These are phyloP conservation scores for Sporothrix phasma DNA, from an alignment of 2,329 filamentous ascomycete genomes.

Conservation along the genomic window DNA sequence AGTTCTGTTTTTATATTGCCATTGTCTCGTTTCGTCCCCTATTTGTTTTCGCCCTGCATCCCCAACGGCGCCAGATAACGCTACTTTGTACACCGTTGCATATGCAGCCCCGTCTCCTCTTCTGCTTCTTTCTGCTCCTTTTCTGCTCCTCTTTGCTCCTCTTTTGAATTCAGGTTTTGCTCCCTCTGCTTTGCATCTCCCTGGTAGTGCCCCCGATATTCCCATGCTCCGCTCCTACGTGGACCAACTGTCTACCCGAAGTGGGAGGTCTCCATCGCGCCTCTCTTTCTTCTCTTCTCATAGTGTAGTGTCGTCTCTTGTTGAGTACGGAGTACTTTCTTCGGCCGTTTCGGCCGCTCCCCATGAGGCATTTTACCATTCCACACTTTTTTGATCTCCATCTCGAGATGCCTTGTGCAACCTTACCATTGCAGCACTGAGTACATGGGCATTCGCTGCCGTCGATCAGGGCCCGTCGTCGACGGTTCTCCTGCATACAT, in stretches of 20 bases:
- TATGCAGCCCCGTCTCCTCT: background rate
- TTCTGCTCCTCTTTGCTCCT: background rate
- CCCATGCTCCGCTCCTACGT: conserved; percentile 6
- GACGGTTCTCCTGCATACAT: background rate
- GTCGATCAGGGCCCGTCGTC: background rate
- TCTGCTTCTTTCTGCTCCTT: too few species aligned
- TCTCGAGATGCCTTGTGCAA: background rate
- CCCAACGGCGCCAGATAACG: background rate
- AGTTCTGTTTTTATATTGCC: background rate
- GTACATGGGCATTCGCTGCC: background rate
- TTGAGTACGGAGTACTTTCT: background rate
- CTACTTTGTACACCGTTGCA: background rate
- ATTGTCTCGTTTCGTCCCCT: background rate
- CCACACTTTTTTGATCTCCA: background rate
- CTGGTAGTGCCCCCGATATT: background rate
- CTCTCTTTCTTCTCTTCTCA: background rate
- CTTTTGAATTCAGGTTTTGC: background rate
- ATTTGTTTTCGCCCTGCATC: background rate
- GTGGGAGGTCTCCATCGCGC: background rate
- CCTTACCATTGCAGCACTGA: background rate
- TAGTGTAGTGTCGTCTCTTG: background rate
- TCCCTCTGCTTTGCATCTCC: background rate
- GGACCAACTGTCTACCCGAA: conserved; percentile 1
- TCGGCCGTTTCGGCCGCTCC: background rate
- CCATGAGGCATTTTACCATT: conserved; percentile 7